Conservation (phyloP, 345 rosid genomes). For the Sonneratia alba region DNA sequence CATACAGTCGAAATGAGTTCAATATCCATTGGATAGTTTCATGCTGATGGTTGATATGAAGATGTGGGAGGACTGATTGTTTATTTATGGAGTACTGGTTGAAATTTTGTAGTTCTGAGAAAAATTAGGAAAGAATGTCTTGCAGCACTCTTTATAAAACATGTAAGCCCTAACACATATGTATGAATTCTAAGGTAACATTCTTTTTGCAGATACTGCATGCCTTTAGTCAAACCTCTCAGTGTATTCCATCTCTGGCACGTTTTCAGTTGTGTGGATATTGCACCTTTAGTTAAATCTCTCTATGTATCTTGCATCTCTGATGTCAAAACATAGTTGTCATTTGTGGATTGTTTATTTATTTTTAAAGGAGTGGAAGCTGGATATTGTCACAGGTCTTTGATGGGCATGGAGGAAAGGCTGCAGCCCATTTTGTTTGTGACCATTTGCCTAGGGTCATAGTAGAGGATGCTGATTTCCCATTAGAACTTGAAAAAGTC, state of each 20-base stretch:
- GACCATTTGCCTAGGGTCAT: constrained; percentile 72
- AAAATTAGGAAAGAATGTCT: background rate
- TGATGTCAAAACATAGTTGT: background rate
- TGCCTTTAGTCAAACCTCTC: background rate
- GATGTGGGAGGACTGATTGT: background rate
- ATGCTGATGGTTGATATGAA: background rate
- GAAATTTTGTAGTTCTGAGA: background rate
- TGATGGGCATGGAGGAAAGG: constrained; percentile 84
- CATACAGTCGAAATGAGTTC: background rate
- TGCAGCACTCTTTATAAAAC: background rate
- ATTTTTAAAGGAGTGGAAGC: background rate
- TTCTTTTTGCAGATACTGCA: background rate
- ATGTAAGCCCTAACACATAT: background rate
- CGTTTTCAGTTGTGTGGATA: background rate
- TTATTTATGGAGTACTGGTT: background rate
- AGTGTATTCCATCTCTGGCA: background rate
- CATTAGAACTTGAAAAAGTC: constrained; percentile 55
- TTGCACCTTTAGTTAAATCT: background rate
- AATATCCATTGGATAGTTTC: background rate
- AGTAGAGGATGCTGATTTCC: constrained; percentile 70
- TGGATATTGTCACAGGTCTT: constrained; percentile 40
- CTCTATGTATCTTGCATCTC: background rate
- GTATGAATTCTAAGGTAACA: background rate
- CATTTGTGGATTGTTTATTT: background rate
- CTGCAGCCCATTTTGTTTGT: constrained; percentile 61